Percentiles rank a stretch among this genome's conserved stretches.
Conservation (phyloP, 2,329 filamentous ascomycete species). For the Fusarium decemcellulare region DNA sequence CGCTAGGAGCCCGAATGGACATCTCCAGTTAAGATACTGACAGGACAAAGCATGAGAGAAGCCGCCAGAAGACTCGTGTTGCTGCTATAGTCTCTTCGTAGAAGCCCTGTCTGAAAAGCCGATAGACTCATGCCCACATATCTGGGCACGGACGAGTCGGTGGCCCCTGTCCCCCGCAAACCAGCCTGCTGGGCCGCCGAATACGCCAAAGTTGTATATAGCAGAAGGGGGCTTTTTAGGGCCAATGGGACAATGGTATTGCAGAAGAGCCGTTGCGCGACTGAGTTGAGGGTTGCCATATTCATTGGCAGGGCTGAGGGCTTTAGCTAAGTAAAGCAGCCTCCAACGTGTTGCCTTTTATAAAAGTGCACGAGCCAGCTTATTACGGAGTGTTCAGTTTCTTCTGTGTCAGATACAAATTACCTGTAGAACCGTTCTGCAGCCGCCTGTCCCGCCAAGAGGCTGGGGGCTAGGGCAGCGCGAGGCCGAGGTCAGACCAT, state of each 20-base stretch:
- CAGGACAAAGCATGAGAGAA: constrained; percentile 1
- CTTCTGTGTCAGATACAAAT: too few relatives aligned
- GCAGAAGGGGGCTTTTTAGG: neutral
- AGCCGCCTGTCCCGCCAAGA: too few relatives aligned
- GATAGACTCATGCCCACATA: constrained; percentile 7
- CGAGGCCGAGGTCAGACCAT: too few relatives aligned
- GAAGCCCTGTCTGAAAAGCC: neutral
- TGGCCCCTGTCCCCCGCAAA: neutral
- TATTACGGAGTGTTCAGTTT: too few relatives aligned
- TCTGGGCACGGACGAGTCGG: neutral
- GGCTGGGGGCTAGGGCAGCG: too few relatives aligned
- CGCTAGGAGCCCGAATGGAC: neutral
- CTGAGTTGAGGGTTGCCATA: too few relatives aligned
- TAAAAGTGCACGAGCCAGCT: too few relatives aligned
- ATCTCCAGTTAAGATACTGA: neutral
- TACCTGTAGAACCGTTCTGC: too few relatives aligned
- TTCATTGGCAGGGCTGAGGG: too few relatives aligned
- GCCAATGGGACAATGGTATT: constrained; percentile 6
- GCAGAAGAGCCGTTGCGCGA: neutral
- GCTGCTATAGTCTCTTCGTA: neutral
- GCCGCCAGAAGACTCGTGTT: constrained; percentile 1
- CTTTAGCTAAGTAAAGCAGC: too few relatives aligned
- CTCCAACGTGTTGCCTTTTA: too few relatives aligned
- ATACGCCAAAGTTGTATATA: constrained; percentile 2
- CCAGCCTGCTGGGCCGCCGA: neutral